These are phyloP conservation scores for Phytophthora citrophthora DNA, from an alignment of 352 stramenopile genomes.

Conservation along the genomic window DNA sequence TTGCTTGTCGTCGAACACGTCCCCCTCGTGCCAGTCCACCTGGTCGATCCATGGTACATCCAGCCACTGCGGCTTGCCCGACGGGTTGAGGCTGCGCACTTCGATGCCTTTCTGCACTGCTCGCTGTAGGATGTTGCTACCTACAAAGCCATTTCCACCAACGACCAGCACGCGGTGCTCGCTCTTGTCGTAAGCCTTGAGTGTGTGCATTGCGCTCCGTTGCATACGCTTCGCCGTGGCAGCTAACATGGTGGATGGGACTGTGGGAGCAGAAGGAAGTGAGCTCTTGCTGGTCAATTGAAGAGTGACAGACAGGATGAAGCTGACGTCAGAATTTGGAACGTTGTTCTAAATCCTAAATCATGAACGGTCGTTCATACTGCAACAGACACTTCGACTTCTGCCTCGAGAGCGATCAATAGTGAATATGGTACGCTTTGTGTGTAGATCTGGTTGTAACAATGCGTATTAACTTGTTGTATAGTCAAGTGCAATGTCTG, in stretches of 20 bases:
- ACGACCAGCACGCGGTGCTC: slow-evolving; percentile 86
- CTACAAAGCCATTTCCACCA: slow-evolving; percentile 91
- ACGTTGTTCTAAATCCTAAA: too few species aligned
- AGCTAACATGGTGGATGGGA: slow-evolving; percentile 5
- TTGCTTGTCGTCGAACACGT: slow-evolving; percentile 80
- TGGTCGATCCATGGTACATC: slow-evolving; percentile 83
- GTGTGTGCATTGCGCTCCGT: slow-evolving; percentile 32
- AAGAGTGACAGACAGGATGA: slow-evolving; percentile 19
- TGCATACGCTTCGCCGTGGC: slow-evolving; percentile 31
- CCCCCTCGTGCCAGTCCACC: slow-evolving; percentile 89
- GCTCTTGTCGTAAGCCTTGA: slow-evolving; percentile 65
- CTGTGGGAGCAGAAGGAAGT: neutral
- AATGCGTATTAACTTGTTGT: neutral
- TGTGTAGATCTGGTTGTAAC: neutral
- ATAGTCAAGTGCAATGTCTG: slow-evolving; percentile 58
- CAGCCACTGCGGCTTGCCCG: slow-evolving; percentile 81
- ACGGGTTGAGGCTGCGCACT: slow-evolving; percentile 87
- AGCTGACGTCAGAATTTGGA: slow-evolving; percentile 2
- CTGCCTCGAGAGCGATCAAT: slow-evolving; percentile 2
- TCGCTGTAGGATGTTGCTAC: slow-evolving; percentile 90
- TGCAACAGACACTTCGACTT: slow-evolving; percentile 23
- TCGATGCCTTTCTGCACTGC: slow-evolving; percentile 88
- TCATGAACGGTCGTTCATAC: neutral
- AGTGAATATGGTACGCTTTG: slow-evolving; percentile 22
- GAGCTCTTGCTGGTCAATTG: slow-evolving; percentile 25